These are phyloP conservation scores for Byssothecium circinans DNA, from an alignment of 2,329 filamentous ascomycete species.

Conservation along the genomic window DNA sequence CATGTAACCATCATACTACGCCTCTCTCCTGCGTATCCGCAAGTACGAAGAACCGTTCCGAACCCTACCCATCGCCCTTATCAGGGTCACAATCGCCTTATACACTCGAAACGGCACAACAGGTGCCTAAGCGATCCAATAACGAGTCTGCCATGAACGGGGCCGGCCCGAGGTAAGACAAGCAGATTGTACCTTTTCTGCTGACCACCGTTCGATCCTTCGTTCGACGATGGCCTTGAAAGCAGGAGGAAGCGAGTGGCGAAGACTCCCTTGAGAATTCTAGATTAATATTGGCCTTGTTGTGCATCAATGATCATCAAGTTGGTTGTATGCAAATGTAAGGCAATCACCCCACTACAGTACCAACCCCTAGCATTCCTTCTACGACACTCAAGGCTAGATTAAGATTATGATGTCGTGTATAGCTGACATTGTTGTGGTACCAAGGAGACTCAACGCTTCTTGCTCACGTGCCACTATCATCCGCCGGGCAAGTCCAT, in stretches of 20 bases:
- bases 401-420: not conserved
- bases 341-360: slow-evolving; percentile 1
- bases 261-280: not conserved
- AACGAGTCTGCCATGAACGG: not conserved
- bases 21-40: no score
- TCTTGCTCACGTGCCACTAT: no score
- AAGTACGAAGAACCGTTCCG: not conserved
- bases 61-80: not conserved
- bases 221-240: not conserved
- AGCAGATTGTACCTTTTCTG: not conserved
- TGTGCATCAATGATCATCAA: not conserved
- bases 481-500: no score
- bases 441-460: no score
- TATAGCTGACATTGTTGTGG: no score
- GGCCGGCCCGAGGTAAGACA: not conserved
- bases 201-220: not conserved
- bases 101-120: not conserved
- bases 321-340: not conserved
- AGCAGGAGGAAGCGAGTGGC: not conserved
- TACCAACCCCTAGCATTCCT: not conserved
- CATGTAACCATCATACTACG: no score
- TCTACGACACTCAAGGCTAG: not conserved
- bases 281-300: not conserved
- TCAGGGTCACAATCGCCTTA: not conserved
- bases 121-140: not conserved